phyloP scores from a whole-genome alignment of 1,284 basidiomycete genomes.

The Cutaneotrichosporon sp. region DNA sequence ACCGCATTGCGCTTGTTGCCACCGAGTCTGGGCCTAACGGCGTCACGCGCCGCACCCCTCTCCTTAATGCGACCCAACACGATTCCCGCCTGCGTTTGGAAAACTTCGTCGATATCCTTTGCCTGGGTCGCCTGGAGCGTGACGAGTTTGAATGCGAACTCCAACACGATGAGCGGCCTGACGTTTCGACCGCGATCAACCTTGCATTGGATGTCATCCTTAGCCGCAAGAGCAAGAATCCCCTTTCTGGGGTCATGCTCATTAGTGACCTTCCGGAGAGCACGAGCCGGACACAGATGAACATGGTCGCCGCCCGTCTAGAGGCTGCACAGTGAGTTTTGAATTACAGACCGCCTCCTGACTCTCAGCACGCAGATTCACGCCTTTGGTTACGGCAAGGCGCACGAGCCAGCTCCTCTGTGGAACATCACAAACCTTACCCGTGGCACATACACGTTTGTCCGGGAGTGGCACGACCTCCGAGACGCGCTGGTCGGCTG shows the following conservation, averaged over 20 bases:
- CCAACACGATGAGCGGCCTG: constrained; percentile 80
- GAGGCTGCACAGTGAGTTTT: constrained; percentile 72
- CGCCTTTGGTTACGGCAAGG: constrained; percentile 91
- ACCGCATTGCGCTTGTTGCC: constrained; percentile 78
- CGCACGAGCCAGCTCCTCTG: constrained; percentile 93
- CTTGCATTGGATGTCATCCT: constrained; percentile 87
- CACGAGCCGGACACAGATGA: constrained; percentile 95
- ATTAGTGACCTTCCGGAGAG: constrained; percentile 84
- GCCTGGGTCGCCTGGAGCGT: constrained; percentile 43
- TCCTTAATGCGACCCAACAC: constrained; percentile 65
- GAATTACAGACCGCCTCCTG: not conserved
- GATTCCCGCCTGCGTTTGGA: constrained; percentile 66
- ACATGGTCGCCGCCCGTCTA: constrained; percentile 87
- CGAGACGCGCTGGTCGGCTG: constrained; percentile 83
- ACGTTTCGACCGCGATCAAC: constrained; percentile 94
- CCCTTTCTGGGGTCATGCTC: constrained; percentile 82
- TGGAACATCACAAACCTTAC: constrained; percentile 99
- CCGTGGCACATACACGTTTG: constrained; percentile 92
- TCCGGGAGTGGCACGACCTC: constrained; percentile 88
- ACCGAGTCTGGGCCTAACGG: constrained; percentile 75
- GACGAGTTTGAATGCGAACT: constrained; percentile 64
- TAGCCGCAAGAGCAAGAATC: constrained; percentile 85
- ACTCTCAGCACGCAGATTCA: constrained; percentile 72
- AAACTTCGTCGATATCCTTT: constrained; percentile 70
- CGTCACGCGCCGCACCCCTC: constrained; percentile 78